Evolutionary conservation across 257 asterid species (phyloP), one percentile per base, ranked within the genome.

Genomic region (Solanum sejunctum): DNA sequence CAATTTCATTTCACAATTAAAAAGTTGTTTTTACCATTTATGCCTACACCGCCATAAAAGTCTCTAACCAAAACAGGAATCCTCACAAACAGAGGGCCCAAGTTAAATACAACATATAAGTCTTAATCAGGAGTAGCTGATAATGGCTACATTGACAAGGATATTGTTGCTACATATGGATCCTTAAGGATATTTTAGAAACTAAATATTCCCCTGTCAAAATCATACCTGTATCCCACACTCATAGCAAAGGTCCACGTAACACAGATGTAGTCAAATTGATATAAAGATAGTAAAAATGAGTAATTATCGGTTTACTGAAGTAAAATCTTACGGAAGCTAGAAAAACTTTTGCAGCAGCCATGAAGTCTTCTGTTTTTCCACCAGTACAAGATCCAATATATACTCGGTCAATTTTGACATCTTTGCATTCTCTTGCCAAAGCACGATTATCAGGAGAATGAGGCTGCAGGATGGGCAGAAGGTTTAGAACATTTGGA

Each of bases 331-430:
- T 87, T 92, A 97, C 98, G 80, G 98, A 90, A 85, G 98, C 97
- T 84, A 93, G 95, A 70, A 97, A 91, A 83, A 97, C 91, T 95
- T 89, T 97, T 51, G 99, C 99, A 84, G 98, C 98, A 84, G 98
- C 98, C 97, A 97, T 91, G 88, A 97, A 97, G 91, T 97, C 99
- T 91, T 97, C 99, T 3, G 97, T 95, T 89, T 97, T 97, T 47
- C 99, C 98, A 91, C 99, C 98, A 83, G 98, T 95, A 88, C 99
- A 97, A 82, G 99, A 97, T 85, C 99, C 99, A 77, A 97, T 95
- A 77, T 97, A 97, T 18, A 96, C 99, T 88, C 99, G 88, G 86
- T 96, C 99, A 54, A 94, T 96, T 88, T 96, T 96, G 89, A 95
- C 98, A 86, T 95, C 97, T 91, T 92, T 94, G 93, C 99, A 94